A percentile compares a stretch with the other conserved stretches of the same genome.
phyloP scores from a whole-genome alignment of 768 basidiomycete genomes.

The Mycena pura region DNA sequence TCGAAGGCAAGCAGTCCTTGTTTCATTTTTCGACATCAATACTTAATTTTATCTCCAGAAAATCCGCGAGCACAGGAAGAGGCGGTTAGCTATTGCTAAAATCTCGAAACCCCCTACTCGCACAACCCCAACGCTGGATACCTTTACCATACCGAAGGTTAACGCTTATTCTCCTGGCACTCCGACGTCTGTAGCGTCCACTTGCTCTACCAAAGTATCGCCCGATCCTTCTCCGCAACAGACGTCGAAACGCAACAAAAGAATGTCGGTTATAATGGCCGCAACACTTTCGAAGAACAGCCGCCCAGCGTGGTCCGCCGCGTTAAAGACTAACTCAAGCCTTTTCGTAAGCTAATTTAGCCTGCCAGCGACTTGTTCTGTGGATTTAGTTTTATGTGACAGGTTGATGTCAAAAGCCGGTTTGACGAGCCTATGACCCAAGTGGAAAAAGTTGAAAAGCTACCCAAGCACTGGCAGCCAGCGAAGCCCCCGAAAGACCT shows the following conservation, averaged over 20 bases:
- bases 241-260: constrained; percentile 11
- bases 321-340: constrained; percentile 28
- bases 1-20: constrained; percentile 14
- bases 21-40: background rate
- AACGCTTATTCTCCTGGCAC: background rate
- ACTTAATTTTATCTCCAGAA: constrained; percentile 4
- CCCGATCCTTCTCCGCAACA: background rate
- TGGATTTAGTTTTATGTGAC: background rate
- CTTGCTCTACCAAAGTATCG: constrained; percentile 24
- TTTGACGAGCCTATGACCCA: constrained; percentile 21
- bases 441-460: background rate
- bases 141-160: constrained; percentile 5
- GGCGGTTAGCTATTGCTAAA: constrained; percentile 6
- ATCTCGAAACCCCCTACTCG: background rate
- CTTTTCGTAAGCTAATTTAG: constrained; percentile 18
- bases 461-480: background rate
- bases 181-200: constrained; percentile 12
- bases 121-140: background rate
- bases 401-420: constrained; percentile 27
- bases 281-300: constrained; percentile 24
- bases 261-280: constrained; percentile 25
- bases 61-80: constrained; percentile 18
- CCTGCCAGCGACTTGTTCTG: background rate
- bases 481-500: constrained; percentile 14
- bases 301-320: constrained; percentile 16